phyloP scores from a whole-genome alignment of 2,329 filamentous ascomycete species.

The Colletotrichum liriopes region DNA sequence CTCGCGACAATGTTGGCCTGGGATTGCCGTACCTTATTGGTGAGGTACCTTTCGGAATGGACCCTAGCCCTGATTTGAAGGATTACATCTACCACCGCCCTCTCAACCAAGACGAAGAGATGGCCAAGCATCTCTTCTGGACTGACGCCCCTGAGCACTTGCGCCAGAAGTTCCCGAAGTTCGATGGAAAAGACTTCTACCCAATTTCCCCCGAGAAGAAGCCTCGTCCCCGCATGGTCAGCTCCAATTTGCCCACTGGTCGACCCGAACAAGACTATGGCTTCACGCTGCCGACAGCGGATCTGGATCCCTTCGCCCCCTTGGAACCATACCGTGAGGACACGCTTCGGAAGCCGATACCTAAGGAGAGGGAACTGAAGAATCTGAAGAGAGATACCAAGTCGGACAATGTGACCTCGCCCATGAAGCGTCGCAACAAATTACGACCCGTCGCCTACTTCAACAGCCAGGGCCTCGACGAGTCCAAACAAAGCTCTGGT shows the following conservation, averaged over 20 bases:
- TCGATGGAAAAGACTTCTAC: constrained; percentile 77
- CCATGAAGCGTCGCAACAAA: constrained; percentile 37
- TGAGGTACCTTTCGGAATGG: constrained; percentile 61
- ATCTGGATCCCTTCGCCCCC: constrained; percentile 36
- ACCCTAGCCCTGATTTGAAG: constrained; percentile 57
- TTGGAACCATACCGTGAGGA: constrained; percentile 33
- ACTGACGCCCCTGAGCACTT: constrained; percentile 67
- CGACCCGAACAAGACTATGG: constrained; percentile 33
- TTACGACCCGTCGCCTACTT: constrained; percentile 32
- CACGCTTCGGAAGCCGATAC: neutral
- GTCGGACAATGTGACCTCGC: constrained; percentile 43
- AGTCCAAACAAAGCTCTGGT: constrained; percentile 29
- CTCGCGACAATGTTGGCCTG: constrained; percentile 32
- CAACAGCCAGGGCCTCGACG: constrained; percentile 38
- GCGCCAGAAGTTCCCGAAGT: constrained; percentile 71
- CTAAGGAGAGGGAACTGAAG: neutral
- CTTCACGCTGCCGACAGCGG: constrained; percentile 28
- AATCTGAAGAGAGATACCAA: constrained; percentile 41
- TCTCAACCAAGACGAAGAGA: constrained; percentile 72
- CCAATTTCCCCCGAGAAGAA: constrained; percentile 67
- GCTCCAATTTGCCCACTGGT: constrained; percentile 17
- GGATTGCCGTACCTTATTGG: constrained; percentile 70
- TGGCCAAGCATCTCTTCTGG: constrained; percentile 74
- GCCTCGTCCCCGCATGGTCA: constrained; percentile 29
- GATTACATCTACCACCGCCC: constrained; percentile 71